Evolutionary conservation across 2,329 filamentous ascomycete species (phyloP).

Genomic region (Furcasterigmium furcatum): DNA sequence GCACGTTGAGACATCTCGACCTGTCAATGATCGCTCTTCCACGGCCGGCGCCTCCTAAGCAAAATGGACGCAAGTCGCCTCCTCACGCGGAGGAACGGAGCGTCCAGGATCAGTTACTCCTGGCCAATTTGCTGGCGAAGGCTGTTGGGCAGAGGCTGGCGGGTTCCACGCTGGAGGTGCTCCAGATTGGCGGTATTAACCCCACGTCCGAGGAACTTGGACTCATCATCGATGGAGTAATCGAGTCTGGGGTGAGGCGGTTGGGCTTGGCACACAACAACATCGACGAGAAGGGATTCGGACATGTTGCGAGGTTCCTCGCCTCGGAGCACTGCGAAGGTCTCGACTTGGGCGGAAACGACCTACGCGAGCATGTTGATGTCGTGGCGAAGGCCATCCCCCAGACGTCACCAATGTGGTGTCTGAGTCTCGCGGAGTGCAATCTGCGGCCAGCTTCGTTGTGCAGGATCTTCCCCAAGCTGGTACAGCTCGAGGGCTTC

Average conservation of each 20-base stretch:
- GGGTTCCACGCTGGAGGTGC: slow-evolving; percentile 72
- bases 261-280: slow-evolving; percentile 82
- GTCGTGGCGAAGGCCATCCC: slow-evolving; percentile 49
- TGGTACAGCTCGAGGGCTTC: slow-evolving; percentile 68
- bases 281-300: slow-evolving; percentile 69
- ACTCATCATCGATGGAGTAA: slow-evolving; percentile 76
- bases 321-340: slow-evolving; percentile 77
- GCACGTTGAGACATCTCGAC: slow-evolving; percentile 81
- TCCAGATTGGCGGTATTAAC: slow-evolving; percentile 79
- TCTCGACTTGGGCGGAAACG: slow-evolving; percentile 85
- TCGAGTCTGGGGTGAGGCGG: slow-evolving; percentile 71
- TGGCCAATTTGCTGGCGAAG: slow-evolving; percentile 57
- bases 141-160: slow-evolving; percentile 75
- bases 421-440: slow-evolving; percentile 82
- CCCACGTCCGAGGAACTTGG: slow-evolving; percentile 69
- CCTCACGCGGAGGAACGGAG: slow-evolving; percentile 2
- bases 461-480: slow-evolving; percentile 69
- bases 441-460: slow-evolving; percentile 72
- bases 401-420: slow-evolving; percentile 64
- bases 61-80: slow-evolving; percentile 18
- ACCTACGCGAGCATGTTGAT: slow-evolving; percentile 55
- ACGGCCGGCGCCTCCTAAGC: slow-evolving; percentile 10
- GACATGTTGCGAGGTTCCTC: slow-evolving; percentile 74
- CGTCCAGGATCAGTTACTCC: slow-evolving; percentile 29
- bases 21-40: slow-evolving; percentile 83